Percentiles rank a stretch among this genome's conserved stretches.
Conservation (phyloP, 768 basidiomycete genomes). For the Hydnomerulius pinastri region DNA sequence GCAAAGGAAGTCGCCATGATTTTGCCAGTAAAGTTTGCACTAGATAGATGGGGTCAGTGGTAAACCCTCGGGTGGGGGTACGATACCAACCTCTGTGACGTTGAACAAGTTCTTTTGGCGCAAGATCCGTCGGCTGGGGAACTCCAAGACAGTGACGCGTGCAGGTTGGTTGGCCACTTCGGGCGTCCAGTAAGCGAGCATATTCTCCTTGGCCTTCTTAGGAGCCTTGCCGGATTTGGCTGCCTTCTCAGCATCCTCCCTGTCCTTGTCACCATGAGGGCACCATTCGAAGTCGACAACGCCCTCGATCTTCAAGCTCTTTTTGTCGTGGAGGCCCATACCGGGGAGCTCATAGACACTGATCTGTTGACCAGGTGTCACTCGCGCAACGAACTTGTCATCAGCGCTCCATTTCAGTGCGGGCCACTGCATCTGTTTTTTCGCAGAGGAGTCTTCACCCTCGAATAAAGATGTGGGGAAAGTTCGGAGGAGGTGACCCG, state of each 20-base stretch:
- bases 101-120: conserved; percentile 98
- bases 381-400: conserved; percentile 90
- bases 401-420: conserved; percentile 97
- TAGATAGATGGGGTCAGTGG: conserved; percentile 33
- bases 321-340: conserved; percentile 94
- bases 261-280: conserved; percentile 87
- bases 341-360: conserved; percentile 94
- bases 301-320: conserved; percentile 95
- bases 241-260: conserved; percentile 59
- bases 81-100: conserved; percentile 81
- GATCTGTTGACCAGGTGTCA: conserved; percentile 90
- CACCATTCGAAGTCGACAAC: conserved; percentile 99
- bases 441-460: conserved; percentile 55
- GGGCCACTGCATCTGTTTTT: conserved; percentile 93
- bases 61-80: conserved; percentile 2
- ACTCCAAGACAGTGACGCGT: conserved; percentile 87
- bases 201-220: conserved; percentile 82
- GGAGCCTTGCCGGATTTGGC: conserved; percentile 43
- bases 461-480: conserved; percentile 71
- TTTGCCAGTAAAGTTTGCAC: conserved; percentile 99
- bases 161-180: conserved; percentile 97
- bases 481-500: conserved; percentile 88
- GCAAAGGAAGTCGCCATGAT: conserved; percentile 96
- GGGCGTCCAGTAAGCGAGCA: conserved; percentile 97
- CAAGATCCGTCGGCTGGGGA: conserved; percentile 81